phyloP scores from a whole-genome alignment of 176 grass and related monocot species.

The Chloris gayana region DNA sequence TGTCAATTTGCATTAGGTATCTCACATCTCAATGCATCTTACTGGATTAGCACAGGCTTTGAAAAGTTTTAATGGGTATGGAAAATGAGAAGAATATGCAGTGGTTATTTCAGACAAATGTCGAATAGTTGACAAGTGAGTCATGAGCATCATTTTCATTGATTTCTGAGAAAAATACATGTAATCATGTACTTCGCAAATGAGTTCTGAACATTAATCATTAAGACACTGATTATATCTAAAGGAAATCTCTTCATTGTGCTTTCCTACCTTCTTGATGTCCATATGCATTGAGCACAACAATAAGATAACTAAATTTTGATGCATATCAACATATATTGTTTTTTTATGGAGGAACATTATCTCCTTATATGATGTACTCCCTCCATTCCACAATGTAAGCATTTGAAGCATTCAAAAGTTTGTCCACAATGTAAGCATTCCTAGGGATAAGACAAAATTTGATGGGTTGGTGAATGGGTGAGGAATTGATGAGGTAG shows the following conservation, averaged over 20 bases:
- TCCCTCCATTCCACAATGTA: too few species aligned
- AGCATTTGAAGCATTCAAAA: too few species aligned
- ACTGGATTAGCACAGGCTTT: background rate
- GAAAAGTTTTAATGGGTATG: background rate
- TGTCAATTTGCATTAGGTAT: background rate
- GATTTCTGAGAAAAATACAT: background rate
- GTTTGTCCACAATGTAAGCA: too few species aligned
- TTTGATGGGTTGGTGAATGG: too few species aligned
- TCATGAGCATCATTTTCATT: too few species aligned
- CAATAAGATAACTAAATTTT: background rate
- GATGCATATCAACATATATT: background rate
- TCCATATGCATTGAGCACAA: background rate
- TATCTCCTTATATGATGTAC: background rate
- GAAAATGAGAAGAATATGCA: background rate
- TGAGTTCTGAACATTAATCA: background rate
- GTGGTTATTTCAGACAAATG: background rate
- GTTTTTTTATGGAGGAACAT: background rate
- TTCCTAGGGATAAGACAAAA: too few species aligned
- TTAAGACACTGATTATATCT: background rate
- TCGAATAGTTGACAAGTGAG: background rate
- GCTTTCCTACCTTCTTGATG: conserved; percentile 4
- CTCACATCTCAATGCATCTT: background rate
- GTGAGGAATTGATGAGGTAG: too few species aligned
- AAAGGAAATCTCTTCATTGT: background rate
- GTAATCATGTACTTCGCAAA: background rate